Conservation (phyloP, 805 yeast species). For the Hyphopichia homilentoma region DNA sequence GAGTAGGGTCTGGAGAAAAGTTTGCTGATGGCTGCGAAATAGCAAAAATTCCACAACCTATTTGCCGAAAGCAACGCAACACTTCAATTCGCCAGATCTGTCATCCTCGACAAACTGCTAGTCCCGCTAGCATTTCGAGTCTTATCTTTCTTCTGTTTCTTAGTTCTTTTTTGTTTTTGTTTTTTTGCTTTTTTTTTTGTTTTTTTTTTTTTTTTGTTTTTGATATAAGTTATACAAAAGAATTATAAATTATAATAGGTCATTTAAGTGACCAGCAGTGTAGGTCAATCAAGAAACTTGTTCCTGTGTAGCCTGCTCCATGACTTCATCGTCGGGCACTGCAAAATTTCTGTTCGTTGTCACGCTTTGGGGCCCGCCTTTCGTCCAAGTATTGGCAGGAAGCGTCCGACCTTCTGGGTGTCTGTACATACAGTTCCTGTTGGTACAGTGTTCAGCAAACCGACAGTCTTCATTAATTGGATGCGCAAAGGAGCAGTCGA, state of each 20-base stretch:
- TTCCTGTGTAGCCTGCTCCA: constrained; percentile 55
- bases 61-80: no score
- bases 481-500: constrained; percentile 80
- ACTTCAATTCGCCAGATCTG: no score
- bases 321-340: constrained; percentile 66
- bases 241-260: constrained; percentile 1
- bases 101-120: no score
- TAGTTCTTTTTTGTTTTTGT: constrained; percentile 3
- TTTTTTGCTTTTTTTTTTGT: constrained; percentile 3
- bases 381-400: constrained; percentile 34
- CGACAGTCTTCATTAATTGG: constrained; percentile 79
- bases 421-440: constrained; percentile 63
- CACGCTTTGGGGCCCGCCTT: constrained; percentile 15
- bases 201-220: constrained; percentile 4
- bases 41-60: no score
- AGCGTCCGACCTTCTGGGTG: constrained; percentile 75
- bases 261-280: background rate
- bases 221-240: background rate
- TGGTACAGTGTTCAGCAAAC: constrained; percentile 72
- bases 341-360: constrained; percentile 63
- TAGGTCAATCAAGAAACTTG: no score
- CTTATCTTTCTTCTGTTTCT: constrained; percentile 6
- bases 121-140: no score
- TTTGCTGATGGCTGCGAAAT: no score
- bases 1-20: no score